Conservation (phyloP, 2,329 filamentous ascomycete genomes). For the Microcyclospora tardicrescens region DNA sequence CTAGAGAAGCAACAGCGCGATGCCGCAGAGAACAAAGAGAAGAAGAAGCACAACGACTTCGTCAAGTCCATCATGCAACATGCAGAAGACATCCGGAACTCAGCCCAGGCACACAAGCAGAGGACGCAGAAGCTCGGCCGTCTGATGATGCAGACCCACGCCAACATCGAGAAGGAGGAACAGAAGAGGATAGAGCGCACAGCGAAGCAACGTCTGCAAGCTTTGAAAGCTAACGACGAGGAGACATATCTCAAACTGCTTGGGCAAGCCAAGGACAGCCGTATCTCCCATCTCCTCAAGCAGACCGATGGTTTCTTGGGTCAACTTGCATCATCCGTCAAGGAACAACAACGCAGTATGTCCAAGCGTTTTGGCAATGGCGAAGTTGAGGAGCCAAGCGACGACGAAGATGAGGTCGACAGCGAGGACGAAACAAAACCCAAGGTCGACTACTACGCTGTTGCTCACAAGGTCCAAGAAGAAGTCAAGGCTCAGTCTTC, state of each 20-base stretch:
- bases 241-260: slow-evolving; percentile 96
- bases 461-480: slow-evolving; percentile 91
- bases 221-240: slow-evolving; percentile 96
- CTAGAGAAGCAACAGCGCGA: slow-evolving; percentile 98
- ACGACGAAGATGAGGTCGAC: slow-evolving; percentile 57
- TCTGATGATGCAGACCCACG: slow-evolving; percentile 79
- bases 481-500: slow-evolving; percentile 70
- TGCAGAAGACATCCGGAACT: slow-evolving; percentile 60
- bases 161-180: slow-evolving; percentile 97
- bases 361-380: slow-evolving; percentile 66
- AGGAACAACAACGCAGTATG: slow-evolving; percentile 77
- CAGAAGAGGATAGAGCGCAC: slow-evolving; percentile 96
- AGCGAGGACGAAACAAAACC: slow-evolving; percentile 52
- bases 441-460: slow-evolving; percentile 97
- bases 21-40: slow-evolving; percentile 87
- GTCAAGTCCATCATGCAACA: slow-evolving; percentile 76
- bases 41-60: slow-evolving; percentile 93
- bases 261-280: slow-evolving; percentile 96
- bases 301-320: slow-evolving; percentile 97
- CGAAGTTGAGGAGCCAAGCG: slow-evolving; percentile 35
- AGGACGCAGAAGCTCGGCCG: slow-evolving; percentile 79
- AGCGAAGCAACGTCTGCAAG: slow-evolving; percentile 97
- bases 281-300: slow-evolving; percentile 91
- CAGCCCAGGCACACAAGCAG: slow-evolving; percentile 52
- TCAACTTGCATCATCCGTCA: slow-evolving; percentile 88